Evolutionary conservation across 2,329 filamentous ascomycete species (phyloP).

Genomic region (Paracamarosporium sp.): DNA sequence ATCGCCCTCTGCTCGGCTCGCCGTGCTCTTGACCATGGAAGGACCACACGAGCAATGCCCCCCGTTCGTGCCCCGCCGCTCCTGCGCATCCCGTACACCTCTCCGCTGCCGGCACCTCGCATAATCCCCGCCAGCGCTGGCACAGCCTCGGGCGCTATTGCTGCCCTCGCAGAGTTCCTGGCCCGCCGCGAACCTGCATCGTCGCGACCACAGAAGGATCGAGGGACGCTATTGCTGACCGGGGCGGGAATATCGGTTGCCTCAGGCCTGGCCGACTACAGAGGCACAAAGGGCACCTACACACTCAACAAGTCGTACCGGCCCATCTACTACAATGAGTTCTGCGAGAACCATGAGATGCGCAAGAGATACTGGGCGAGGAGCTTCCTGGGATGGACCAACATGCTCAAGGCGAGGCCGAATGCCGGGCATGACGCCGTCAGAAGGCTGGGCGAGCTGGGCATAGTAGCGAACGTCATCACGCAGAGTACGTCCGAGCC

Average conservation of each 20-base stretch:
- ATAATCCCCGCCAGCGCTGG: slow-evolving; percentile 77
- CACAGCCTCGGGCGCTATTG: slow-evolving; percentile 74
- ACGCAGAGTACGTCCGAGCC: slow-evolving; percentile 71
- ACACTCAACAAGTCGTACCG: slow-evolving; percentile 87
- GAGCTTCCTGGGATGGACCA: slow-evolving; percentile 92
- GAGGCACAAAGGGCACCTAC: slow-evolving; percentile 89
- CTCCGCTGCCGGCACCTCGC: slow-evolving; percentile 75
- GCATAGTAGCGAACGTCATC: slow-evolving; percentile 77
- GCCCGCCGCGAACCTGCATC: slow-evolving; percentile 43
- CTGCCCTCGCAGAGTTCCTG: slow-evolving; percentile 80
- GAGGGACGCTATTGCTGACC: slow-evolving; percentile 70
- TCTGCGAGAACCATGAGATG: slow-evolving; percentile 79
- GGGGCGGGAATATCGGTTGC: slow-evolving; percentile 94
- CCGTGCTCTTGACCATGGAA: background rate
- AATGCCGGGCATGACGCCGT: slow-evolving; percentile 83
- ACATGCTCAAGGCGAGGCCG: slow-evolving; percentile 76
- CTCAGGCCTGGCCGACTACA: slow-evolving; percentile 91
- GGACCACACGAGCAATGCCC: slow-evolving; percentile 11
- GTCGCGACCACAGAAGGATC: slow-evolving; percentile 34
- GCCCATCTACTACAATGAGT: slow-evolving; percentile 94
- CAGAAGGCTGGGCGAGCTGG: slow-evolving; percentile 72
- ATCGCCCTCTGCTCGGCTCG: background rate
- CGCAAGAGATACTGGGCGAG: slow-evolving; percentile 95
- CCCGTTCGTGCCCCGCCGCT: slow-evolving; percentile 61
- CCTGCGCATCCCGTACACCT: slow-evolving; percentile 90